These are phyloP conservation scores for Pseudocercospora musae DNA, from an alignment of 2,329 filamentous ascomycete species.

Conservation along the genomic window DNA sequence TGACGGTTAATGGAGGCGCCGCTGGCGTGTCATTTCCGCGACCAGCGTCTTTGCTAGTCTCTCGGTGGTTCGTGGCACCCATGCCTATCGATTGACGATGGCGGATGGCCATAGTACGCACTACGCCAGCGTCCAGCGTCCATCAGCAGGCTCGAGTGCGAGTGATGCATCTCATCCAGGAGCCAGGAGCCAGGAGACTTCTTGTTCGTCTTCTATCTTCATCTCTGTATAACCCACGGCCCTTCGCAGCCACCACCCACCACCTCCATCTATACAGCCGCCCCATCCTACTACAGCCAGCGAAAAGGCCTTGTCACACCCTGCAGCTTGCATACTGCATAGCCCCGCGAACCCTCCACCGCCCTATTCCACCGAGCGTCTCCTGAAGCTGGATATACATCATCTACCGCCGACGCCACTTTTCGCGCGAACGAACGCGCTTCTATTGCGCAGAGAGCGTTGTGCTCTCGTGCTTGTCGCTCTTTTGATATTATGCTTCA, in stretches of 20 bases:
- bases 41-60: constrained; percentile 2
- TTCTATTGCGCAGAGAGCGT: constrained; percentile 20
- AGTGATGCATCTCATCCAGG: background rate
- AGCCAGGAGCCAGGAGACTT: no score
- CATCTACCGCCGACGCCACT: constrained; percentile 21
- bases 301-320: constrained; percentile 5
- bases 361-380: constrained; percentile 13
- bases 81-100: constrained; percentile 14
- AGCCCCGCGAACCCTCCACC: constrained; percentile 1
- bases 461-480: constrained; percentile 20
- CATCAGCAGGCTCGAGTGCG: background rate
- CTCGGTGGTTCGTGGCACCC: constrained; percentile 13
- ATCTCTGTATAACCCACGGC: background rate
- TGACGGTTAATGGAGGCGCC: constrained; percentile 6
- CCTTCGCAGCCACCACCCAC: constrained; percentile 1
- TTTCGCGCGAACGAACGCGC: constrained; percentile 7
- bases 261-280: constrained; percentile 5
- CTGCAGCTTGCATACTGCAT: constrained; percentile 19
- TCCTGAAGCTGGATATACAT: constrained; percentile 24
- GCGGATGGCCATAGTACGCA: background rate
- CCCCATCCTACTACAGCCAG: background rate
- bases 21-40: constrained; percentile 16
- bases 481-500: constrained; percentile 21
- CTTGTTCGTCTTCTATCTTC: constrained; percentile 3
- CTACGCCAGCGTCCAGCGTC: background rate